A percentile compares a stretch with the other conserved stretches of the same genome.
Evolutionary conservation across 176 grass and related monocot species (phyloP).

Genomic region (Calamus simplicifolius): DNA sequence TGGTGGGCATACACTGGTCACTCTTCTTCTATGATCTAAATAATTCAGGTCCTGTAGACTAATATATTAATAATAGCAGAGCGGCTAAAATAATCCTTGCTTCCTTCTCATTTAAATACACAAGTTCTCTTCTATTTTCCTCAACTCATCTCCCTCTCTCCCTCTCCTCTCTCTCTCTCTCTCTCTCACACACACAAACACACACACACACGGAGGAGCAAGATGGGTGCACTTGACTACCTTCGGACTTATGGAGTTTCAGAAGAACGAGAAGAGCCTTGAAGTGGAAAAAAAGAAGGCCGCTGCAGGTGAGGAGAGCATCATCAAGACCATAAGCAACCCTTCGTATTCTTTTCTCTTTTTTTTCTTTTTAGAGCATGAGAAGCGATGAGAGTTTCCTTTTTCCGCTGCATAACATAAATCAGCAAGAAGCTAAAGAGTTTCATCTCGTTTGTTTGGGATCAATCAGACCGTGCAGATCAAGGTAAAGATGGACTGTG

Average conservation of each 20-base stretch:
- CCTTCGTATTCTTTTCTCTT: neutral
- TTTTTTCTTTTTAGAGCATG: neutral
- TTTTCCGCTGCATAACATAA: no score
- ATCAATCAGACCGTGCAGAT: conserved; percentile 54
- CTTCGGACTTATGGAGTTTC: conserved; percentile 48
- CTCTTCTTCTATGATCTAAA: no score
- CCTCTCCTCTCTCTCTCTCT: neutral
- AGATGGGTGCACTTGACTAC: conserved; percentile 64
- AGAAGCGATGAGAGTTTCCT: neutral
- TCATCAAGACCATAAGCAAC: neutral
- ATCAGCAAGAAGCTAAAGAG: no score
- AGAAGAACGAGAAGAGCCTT: conserved; percentile 57
- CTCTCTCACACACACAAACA: neutral
- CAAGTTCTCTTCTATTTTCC: neutral
- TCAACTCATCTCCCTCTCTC: neutral
- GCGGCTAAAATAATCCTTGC: neutral
- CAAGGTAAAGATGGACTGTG: conserved; percentile 91
- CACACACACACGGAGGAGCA: neutral
- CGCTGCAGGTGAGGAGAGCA: conserved; percentile 43
- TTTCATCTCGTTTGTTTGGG: neutral
- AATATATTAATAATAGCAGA: no score
- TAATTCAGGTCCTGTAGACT: no score
- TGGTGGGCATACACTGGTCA: no score
- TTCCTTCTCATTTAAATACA: neutral
- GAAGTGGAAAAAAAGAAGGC: conserved; percentile 56